phyloP scores from a whole-genome alignment of 495 filamentous ascomycete species.

The Thermothielavioides terrestris region DNA sequence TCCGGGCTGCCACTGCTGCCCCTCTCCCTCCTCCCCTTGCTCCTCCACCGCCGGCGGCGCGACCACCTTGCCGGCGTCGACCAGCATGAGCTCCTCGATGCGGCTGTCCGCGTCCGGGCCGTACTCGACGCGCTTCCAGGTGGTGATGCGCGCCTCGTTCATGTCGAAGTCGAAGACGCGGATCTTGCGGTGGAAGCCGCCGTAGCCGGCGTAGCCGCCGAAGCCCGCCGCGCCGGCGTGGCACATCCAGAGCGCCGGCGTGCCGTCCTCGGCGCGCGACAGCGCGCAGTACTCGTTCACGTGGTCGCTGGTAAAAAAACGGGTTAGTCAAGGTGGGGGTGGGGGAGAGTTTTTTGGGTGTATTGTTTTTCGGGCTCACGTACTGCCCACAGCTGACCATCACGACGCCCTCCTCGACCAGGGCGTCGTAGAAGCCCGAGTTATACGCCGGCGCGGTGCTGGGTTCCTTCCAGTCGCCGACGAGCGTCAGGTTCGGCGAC shows the following conservation, averaged over 20 bases:
- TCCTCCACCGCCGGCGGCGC: constrained; percentile 16
- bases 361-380: too few relatives aligned
- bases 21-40: background rate
- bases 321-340: constrained; percentile 5
- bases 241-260: constrained; percentile 93
- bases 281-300: constrained; percentile 93
- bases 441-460: constrained; percentile 85
- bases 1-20: too few relatives aligned
- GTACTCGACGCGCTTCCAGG: constrained; percentile 86
- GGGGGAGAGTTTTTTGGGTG: background rate
- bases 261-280: constrained; percentile 41
- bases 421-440: constrained; percentile 74
- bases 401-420: constrained; percentile 73
- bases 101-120: constrained; percentile 58
- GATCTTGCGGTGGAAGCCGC: constrained; percentile 71
- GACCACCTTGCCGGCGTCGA: constrained; percentile 65
- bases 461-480: constrained; percentile 63
- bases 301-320: constrained; percentile 55
- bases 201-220: constrained; percentile 89
- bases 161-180: constrained; percentile 90
- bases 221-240: constrained; percentile 85
- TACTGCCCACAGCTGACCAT: constrained; percentile 89
- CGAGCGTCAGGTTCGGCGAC: constrained; percentile 35
- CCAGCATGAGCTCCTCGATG: constrained; percentile 80
- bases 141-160: constrained; percentile 73